A percentile compares a stretch with the other conserved stretches of the same genome.
phyloP scores from a whole-genome alignment of 352 stramenopile species.

The Saprolegnia parasitica region DNA sequence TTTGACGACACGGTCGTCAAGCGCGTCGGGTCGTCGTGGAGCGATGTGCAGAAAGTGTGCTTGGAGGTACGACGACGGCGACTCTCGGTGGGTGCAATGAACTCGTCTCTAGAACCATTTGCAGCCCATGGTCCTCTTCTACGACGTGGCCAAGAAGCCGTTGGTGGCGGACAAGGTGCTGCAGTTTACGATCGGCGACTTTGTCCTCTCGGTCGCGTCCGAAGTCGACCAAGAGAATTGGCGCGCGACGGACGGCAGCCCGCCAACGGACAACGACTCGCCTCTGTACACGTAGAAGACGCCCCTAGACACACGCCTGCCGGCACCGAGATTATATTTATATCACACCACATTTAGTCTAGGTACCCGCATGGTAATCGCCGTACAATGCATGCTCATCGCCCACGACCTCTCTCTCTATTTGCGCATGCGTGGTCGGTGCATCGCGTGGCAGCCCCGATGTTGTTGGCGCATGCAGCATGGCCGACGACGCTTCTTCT shows the following conservation, averaged over 20 bases:
- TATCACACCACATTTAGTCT: background rate
- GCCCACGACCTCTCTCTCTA: background rate
- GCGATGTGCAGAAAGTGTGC: conserved; percentile 24
- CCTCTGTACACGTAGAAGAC: background rate
- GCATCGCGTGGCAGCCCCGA: no score
- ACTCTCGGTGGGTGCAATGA: background rate
- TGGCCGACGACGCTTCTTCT: no score
- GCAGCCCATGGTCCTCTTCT: conserved; percentile 26
- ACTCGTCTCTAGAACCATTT: conserved; percentile 24
- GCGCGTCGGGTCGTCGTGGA: conserved; percentile 17
- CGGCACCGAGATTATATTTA: conserved; percentile 22
- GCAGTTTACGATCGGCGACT: conserved; percentile 29
- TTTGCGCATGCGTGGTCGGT: no score
- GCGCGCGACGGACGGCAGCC: background rate
- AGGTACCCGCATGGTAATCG: background rate
- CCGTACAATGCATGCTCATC: background rate
- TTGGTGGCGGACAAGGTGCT: conserved; percentile 8
- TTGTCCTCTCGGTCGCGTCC: conserved; percentile 28
- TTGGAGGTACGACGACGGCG: conserved; percentile 16
- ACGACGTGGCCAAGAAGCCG: conserved; percentile 14
- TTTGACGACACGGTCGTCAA: conserved; percentile 28
- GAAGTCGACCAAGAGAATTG: conserved; percentile 28
- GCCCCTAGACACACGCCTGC: background rate
- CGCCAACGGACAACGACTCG: background rate
- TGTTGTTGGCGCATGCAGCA: no score